Conservation (phyloP, 2,329 filamentous ascomycete species). For the Cercospora sp. region DNA sequence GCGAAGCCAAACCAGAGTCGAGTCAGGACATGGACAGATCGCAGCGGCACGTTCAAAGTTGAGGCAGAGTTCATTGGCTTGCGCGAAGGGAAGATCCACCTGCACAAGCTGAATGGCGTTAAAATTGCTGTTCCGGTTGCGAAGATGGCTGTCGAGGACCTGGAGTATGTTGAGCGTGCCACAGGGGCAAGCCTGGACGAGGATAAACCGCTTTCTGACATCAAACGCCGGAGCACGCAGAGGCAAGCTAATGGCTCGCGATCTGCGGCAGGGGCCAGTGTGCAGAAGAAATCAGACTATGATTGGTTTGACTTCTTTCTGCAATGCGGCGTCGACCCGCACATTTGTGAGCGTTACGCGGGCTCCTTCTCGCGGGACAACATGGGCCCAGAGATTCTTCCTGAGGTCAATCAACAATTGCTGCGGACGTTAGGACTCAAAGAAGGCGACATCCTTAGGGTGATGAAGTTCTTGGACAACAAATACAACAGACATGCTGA, state of each 20-base stretch:
- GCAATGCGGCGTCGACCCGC: slow-evolving; percentile 84
- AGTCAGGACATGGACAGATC: slow-evolving; percentile 90
- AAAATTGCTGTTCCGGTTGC: slow-evolving; percentile 94
- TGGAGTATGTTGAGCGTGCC: slow-evolving; percentile 87
- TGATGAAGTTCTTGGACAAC: slow-evolving; percentile 83
- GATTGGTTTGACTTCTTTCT: slow-evolving; percentile 99
- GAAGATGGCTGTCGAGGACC: slow-evolving; percentile 94
- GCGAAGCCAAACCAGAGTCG: slow-evolving; percentile 81
- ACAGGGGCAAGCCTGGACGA: slow-evolving; percentile 89
- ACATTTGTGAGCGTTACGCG: slow-evolving; percentile 91
- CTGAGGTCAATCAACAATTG: slow-evolving; percentile 81
- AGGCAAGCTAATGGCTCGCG: slow-evolving; percentile 36
- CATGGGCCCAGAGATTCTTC: slow-evolving; percentile 91
- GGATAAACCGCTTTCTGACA: slow-evolving; percentile 87
- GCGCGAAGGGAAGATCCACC: slow-evolving; percentile 92
- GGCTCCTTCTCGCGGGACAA: slow-evolving; percentile 87
- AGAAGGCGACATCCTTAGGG: slow-evolving; percentile 93
- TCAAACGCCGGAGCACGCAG: slow-evolving; percentile 58
- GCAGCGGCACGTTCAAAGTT: slow-evolving; percentile 93
- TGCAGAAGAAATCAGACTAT: slow-evolving; percentile 74
- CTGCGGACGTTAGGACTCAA: slow-evolving; percentile 88
- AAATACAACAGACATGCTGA: slow-evolving; percentile 66
- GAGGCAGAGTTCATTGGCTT: slow-evolving; percentile 95
- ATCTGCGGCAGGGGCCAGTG: slow-evolving; percentile 58
- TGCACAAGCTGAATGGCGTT: slow-evolving; percentile 96